Evolutionary conservation across 2,329 filamentous ascomycete genomes (phyloP), one percentile per base, ranked within the genome.

Genomic region (Clathrospora elynae): DNA sequence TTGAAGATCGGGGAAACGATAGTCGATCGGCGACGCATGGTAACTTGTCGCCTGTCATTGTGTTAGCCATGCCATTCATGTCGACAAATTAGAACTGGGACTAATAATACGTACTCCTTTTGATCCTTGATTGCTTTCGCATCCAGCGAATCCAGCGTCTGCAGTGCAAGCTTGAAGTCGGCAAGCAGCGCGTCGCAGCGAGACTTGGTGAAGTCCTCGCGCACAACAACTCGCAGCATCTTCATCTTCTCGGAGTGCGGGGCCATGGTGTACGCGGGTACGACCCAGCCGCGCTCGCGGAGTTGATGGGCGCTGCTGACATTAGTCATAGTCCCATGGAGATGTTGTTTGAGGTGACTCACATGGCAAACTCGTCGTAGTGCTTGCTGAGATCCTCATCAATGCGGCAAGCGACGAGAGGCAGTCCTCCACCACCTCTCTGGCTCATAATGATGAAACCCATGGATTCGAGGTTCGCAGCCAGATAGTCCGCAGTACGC

Each of bases 241-340:
- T 96, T 95, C 64, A 96, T 78, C 53, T 84, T 77, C 42, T 88
- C 78, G 12, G 88, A 90, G 67, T 95, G 80, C 12, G 91, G 91
- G 1, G 92, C 92, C 92, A 96, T 96, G 25, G 91, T 97, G 74
- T 97, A 97, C 0, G 92, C 92, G 0, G 92, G 92, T 0, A 96
- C 88, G 19, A 96, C 87, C 92, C 92, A 97, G 29, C 89, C 88
- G 22, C 90, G 83, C 53, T 88, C 84, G 36, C 92, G 86, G 17
- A 96, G 81, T 70, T 90, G 87, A 66, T 95, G 90, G 1, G 92
- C 91, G 26, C 65, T 68, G 23, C n/a, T 7, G 0, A 6, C 4
- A 1, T 20, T 6, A 19, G 25, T 49, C 26, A 55, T 43, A 23
- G 8, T 13, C 16, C 8, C 8, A 11, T 18, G 9, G 13, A 19